phyloP scores from a whole-genome alignment of 1,284 basidiomycete species.

The Leccinum variabile region DNA sequence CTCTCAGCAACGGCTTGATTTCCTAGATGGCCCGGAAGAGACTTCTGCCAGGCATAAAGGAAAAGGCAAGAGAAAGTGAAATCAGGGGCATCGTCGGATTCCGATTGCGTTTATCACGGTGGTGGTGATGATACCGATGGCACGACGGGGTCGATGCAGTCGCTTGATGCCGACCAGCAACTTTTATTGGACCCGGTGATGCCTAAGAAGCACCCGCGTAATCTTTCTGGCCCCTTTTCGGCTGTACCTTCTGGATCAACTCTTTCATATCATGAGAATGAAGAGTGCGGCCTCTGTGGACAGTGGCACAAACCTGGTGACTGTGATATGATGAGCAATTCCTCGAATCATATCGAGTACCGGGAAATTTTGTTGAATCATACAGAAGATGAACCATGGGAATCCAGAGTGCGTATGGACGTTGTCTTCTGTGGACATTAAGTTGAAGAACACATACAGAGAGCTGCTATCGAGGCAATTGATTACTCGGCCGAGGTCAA shows the following conservation, averaged over 20 bases:
- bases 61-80: conserved; percentile 30
- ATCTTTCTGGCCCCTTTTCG: conserved; percentile 5
- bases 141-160: conserved; percentile 24
- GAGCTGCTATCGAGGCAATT: conserved; percentile 62
- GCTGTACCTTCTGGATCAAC: conserved; percentile 16
- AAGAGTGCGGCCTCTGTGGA: conserved; percentile 63
- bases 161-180: conserved; percentile 10
- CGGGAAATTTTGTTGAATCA: conserved; percentile 62
- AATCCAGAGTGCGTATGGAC: conserved; percentile 51
- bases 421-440: background rate
- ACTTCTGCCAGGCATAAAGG: conserved; percentile 25
- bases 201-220: conserved; percentile 15
- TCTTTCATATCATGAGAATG: conserved; percentile 19
- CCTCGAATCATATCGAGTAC: conserved; percentile 66
- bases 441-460: conserved; percentile 38
- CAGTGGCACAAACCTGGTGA: conserved; percentile 47
- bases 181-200: conserved; percentile 1
- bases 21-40: conserved; percentile 33
- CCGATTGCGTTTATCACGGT: conserved; percentile 25
- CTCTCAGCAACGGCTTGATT: conserved; percentile 36
- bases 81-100: conserved; percentile 29
- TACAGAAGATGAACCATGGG: conserved; percentile 60
- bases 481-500: conserved; percentile 55
- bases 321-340: conserved; percentile 65
- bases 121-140: conserved; percentile 29